Percentiles rank a stretch among this genome's conserved stretches.
These are phyloP conservation scores for Mucor circinelloides DNA, from an alignment of 371 early-diverging fungal species.

Conservation along the genomic window DNA sequence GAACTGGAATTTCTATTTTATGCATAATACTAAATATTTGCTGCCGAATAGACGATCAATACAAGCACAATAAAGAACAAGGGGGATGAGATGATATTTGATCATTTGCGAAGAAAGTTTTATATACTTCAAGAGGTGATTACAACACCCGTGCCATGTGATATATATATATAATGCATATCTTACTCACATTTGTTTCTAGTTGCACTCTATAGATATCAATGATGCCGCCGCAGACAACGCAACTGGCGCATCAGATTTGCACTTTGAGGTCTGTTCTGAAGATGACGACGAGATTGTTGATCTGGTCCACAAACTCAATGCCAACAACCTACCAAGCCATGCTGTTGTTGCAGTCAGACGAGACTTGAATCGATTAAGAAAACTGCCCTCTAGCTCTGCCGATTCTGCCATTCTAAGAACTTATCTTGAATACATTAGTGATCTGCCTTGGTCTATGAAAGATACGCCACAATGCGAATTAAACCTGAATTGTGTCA, in stretches of 20 bases:
- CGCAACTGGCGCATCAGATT: background rate
- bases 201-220: background rate
- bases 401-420: slow-evolving; percentile 82
- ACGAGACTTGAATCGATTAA: slow-evolving; percentile 75
- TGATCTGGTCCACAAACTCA: slow-evolving; percentile 58
- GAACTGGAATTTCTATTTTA: slow-evolving; percentile 4
- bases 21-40: slow-evolving; percentile 3
- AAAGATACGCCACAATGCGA: slow-evolving; percentile 25
- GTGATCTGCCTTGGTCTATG: slow-evolving; percentile 76
- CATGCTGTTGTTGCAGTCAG: slow-evolving; percentile 64
- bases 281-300: slow-evolving; percentile 68
- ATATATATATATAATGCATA: too few relatives aligned
- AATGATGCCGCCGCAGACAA: background rate
- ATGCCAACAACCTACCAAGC: slow-evolving; percentile 61
- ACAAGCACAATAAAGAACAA: slow-evolving; percentile 13
- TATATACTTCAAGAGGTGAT: slow-evolving; percentile 76
- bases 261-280: background rate
- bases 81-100: slow-evolving; percentile 27
- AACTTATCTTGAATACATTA: slow-evolving; percentile 76
- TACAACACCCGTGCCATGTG: too few relatives aligned
- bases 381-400: slow-evolving; percentile 68
- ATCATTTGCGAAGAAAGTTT: slow-evolving; percentile 77
- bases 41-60: slow-evolving; percentile 11
- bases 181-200: too few relatives aligned
- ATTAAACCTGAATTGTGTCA: slow-evolving; percentile 67